Conservation (phyloP, 345 rosid genomes). For the Corchorus capsularis region DNA sequence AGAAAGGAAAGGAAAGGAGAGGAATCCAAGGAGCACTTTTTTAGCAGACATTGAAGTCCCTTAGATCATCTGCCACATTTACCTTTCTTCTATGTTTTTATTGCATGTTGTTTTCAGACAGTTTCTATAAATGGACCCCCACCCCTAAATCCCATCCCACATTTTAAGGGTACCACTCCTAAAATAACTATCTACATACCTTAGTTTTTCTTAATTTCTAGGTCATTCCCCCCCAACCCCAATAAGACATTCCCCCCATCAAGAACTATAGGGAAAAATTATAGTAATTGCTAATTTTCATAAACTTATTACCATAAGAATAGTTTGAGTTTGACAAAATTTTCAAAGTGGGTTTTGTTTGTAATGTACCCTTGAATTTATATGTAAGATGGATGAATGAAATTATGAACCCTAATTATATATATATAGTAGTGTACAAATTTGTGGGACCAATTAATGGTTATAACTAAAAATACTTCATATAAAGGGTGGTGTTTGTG, state of each 20-base stretch:
- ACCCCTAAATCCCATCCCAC: neutral
- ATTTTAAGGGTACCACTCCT: neutral
- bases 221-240: too few relatives aligned
- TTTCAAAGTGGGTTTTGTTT: neutral
- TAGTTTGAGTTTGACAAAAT: neutral
- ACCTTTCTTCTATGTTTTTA: slow-evolving; percentile 1
- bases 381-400: neutral
- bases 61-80: slow-evolving; percentile 3
- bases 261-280: too few relatives aligned
- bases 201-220: neutral
- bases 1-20: neutral
- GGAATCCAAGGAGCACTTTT: slow-evolving; percentile 34
- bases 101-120: slow-evolving; percentile 22
- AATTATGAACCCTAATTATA: neutral
- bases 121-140: slow-evolving; percentile 12
- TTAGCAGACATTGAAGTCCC: slow-evolving; percentile 8
- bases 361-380: neutral
- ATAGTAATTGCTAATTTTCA: too few relatives aligned
- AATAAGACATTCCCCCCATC: too few relatives aligned
- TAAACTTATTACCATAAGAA: neutral
- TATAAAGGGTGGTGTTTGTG: neutral
- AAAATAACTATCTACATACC: neutral
- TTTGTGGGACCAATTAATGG: neutral
- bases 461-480: neutral
- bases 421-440: neutral